Evolutionary conservation across 148 eudicot genomes (phyloP).

Genomic region (Vaccinium corymbosum): DNA sequence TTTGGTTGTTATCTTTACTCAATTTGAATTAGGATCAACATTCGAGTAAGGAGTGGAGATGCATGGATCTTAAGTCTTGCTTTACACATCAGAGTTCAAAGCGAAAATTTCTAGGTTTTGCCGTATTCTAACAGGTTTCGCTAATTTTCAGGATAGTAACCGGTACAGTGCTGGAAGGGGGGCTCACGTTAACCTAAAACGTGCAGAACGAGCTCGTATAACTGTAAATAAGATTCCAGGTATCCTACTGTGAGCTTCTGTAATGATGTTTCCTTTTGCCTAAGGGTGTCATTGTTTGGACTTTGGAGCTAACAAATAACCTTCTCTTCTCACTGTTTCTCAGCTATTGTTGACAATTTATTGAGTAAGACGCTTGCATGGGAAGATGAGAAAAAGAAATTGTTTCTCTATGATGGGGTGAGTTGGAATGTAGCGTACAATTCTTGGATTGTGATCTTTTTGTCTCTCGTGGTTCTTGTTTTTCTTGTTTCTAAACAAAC

Average conservation of each 20-base stretch:
- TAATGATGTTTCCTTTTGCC: conserved; percentile 1
- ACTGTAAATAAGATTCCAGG: conserved; percentile 87
- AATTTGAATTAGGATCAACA: not conserved
- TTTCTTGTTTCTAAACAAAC: conserved; percentile 6
- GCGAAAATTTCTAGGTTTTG: not conserved
- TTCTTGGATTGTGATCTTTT: not conserved
- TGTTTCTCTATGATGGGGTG: conserved; percentile 82
- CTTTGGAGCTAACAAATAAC: conserved; percentile 16
- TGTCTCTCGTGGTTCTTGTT: not conserved
- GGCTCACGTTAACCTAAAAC: conserved; percentile 81
- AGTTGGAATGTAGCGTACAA: conserved; percentile 13
- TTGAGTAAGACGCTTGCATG: conserved; percentile 62
- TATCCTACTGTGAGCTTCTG: conserved; percentile 18
- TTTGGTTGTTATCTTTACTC: not conserved
- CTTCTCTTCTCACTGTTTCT: not conserved
- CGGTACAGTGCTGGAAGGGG: conserved; percentile 93
- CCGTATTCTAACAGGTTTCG: not conserved
- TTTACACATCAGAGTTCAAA: conserved; percentile 2
- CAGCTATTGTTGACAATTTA: conserved; percentile 73
- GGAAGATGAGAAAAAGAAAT: conserved; percentile 68
- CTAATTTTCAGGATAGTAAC: conserved; percentile 57
- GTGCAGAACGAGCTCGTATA: conserved; percentile 89
- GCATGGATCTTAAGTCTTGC: not conserved
- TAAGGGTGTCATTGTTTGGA: conserved; percentile 1
- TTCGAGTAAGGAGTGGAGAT: not conserved